Evolutionary conservation across 306 rosid genomes (phyloP).

Genomic region (Aeschynomene evenia): DNA sequence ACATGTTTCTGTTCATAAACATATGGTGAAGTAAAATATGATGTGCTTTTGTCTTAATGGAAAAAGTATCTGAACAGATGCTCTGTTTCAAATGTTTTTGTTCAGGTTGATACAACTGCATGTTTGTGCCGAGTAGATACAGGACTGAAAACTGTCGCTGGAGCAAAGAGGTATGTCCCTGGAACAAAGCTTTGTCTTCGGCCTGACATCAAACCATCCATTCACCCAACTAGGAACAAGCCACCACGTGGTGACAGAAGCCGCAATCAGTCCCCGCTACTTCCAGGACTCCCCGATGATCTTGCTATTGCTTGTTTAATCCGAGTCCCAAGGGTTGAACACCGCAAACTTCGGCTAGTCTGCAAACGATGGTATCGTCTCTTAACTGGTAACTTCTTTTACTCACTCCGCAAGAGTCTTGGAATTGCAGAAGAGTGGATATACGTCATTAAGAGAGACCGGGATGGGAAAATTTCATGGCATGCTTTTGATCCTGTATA

Average conservation of each 20-base stretch:
- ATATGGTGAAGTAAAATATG: background rate
- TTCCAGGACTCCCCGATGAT: constrained; percentile 91
- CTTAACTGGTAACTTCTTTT: constrained; percentile 78
- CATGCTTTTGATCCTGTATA: constrained; percentile 85
- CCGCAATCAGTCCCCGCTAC: constrained; percentile 76
- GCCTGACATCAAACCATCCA: constrained; percentile 81
- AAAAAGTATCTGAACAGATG: constrained; percentile 10
- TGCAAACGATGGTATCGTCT: constrained; percentile 90
- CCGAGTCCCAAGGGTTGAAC: constrained; percentile 79
- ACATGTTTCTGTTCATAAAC: too few relatives aligned
- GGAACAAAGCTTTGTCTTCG: constrained; percentile 86
- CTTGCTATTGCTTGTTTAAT: constrained; percentile 86
- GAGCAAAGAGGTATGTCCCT: constrained; percentile 77
- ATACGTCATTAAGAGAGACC: constrained; percentile 75
- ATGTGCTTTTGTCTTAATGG: background rate
- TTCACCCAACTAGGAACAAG: constrained; percentile 80
- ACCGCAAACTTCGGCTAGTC: constrained; percentile 72
- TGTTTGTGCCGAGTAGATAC: constrained; percentile 87
- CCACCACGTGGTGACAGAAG: constrained; percentile 71
- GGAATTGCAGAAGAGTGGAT: constrained; percentile 86
- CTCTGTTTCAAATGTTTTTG: constrained; percentile 17
- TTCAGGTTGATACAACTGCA: constrained; percentile 88
- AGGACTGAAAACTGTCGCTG: constrained; percentile 76
- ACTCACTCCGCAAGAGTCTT: constrained; percentile 71
- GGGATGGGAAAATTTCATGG: constrained; percentile 86